Evolutionary conservation across 208 protist species (phyloP), one percentile per base, ranked within the genome.

Genomic region (Blastocrithidia nonstop): DNA sequence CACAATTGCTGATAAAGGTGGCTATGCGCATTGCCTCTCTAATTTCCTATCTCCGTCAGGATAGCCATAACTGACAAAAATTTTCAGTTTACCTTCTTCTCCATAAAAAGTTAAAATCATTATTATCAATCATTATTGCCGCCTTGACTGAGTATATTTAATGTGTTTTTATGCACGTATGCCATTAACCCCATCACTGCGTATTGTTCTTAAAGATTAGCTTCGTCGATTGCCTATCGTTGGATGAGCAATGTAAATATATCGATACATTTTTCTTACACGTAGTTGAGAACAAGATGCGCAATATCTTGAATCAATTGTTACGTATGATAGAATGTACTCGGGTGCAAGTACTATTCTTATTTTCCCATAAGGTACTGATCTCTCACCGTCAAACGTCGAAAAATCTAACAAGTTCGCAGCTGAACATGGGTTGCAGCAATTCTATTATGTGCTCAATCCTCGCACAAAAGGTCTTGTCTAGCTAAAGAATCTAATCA

Each of bases 351-450:
- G 54, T 21, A 64, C 56, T 1, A 60, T 90, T 24, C 36, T 90
- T 29, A 66, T 93, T 26, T 93, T 85, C 54, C 85, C 85, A 0
- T 80, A 93, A 37, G 85, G 85, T 27, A 90, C 85, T 2, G 80
- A 93, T 52, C 49, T 93, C 24, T 85, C 77, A 27, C 44, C 49
- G 29, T 73, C 55, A 27, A 87, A 74, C 55, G 37, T 90, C 11
- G 61, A 49, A 35, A 74, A 66, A 39, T 80, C 74, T 5, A 61
- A 79, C 26, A 60, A 52, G 6, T 93, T 66, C 33, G 80, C 85
- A 11, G 41, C 29, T 8, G 37, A 62, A 43, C 51, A 75, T 0
- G 52, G 53, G 13, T 51, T 87, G 27, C 80, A 73, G 3, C 46
- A 54, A 38, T 88, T 86, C 44, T 45, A 60, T 29, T 60, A 85